phyloP scores from a whole-genome alignment of 73 alveolate genomes.

The Symbiodinium pilosum region DNA sequence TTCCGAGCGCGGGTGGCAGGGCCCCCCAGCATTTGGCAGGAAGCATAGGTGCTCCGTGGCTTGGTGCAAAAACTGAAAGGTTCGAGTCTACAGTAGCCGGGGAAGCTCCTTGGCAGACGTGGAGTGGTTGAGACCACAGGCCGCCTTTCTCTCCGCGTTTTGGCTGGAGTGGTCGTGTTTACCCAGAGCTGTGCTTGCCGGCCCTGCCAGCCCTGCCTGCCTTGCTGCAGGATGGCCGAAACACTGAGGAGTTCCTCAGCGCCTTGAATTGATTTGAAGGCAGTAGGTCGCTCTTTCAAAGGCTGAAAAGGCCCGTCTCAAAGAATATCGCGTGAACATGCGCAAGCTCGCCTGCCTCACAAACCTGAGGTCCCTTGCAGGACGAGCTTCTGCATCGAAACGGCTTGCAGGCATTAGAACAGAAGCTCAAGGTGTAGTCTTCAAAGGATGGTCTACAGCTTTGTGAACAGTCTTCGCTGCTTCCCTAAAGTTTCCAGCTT shows the following conservation, averaged over 20 bases:
- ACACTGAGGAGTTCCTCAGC: neutral
- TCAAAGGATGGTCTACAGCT: too few relatives aligned
- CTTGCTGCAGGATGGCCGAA: neutral
- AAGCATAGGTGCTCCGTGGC: neutral
- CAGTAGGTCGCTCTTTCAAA: neutral
- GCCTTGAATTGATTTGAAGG: neutral
- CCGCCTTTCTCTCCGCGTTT: neutral
- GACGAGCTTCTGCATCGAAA: neutral
- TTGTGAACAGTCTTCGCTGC: neutral
- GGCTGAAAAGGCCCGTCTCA: neutral
- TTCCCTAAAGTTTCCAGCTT: too few relatives aligned
- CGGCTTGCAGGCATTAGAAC: conserved; percentile 20
- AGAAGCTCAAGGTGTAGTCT: too few relatives aligned
- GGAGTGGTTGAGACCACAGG: conserved; percentile 44
- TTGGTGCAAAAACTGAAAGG: neutral
- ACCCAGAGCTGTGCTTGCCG: too few relatives aligned
- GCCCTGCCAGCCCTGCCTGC: neutral
- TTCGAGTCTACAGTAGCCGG: conserved; percentile 68
- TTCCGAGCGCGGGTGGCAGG: conserved; percentile 1
- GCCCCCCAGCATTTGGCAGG: neutral
- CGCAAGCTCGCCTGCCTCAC: neutral
- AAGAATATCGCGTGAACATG: neutral
- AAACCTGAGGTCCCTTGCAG: neutral
- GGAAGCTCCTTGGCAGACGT: conserved; percentile 64
- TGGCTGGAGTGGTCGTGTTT: too few relatives aligned